Evolutionary conservation across 805 yeast genomes (phyloP), one percentile per base, ranked within the genome.

Genomic region (Naumovozyma dairenensis): DNA sequence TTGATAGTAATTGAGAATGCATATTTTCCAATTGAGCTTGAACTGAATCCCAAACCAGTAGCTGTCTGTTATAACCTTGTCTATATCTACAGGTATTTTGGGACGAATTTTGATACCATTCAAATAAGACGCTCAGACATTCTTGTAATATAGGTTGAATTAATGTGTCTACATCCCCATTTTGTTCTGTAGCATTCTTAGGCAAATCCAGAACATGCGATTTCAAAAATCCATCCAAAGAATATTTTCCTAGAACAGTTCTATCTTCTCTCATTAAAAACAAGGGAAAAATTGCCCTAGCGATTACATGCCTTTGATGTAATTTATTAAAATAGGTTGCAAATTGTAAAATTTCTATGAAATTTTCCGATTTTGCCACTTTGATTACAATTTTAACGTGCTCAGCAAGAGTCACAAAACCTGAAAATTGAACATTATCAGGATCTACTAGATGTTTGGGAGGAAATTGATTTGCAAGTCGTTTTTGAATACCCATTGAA

Each of bases 51-150:
- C 89, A 83, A 3, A 68, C 43, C 29, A 69, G 47, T 35, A 75
- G 49, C 48, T 69, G 62, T 48, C 77, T 63, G 42, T 77, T 62
- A 47, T 79, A 59, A 41, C 80, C 72, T 52, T 84, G 95, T 42
- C 96, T 72, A 49, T 84, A 86, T 36, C 95, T 68, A 32, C 93
- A 74, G 22, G 85, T 76, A 48, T 89, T 89, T 53, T 77, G 79
- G 5, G 74, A 64, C 13, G 59, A 45, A 8, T 63, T 59, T 33
- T 67, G 63, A 16, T 68, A 49, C 62, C 62, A 57, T 45, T 69
- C 64, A 51, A 63, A 51, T 45, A 65, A 52, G 16, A 68, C 69
- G 25, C 64, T 50, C 46, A 74, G 67, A 25, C 71, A 49, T 47
- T 78, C 75, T 37, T 55, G 59, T 22, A 71, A 28, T 9, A 40